Evolutionary conservation across 2,329 filamentous ascomycete species (phyloP).

Genomic region (Exophiala sp.): DNA sequence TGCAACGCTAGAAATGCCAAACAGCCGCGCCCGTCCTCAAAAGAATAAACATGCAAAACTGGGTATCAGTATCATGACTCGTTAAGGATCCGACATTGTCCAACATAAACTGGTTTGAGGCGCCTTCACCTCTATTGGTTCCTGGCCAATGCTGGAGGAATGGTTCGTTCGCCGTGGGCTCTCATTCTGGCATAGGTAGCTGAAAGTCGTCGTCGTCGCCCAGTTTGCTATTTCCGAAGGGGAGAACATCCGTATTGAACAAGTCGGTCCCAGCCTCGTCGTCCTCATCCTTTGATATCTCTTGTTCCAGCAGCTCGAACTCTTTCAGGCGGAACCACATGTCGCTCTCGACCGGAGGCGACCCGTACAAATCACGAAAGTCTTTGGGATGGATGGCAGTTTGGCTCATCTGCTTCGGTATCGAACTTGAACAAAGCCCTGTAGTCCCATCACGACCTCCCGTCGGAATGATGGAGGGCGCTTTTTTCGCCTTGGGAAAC

Average conservation of each 20-base stretch:
- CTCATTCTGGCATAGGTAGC: constrained; percentile 23
- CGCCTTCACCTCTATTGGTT: neutral
- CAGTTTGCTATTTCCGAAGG: constrained; percentile 29
- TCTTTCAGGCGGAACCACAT: constrained; percentile 41
- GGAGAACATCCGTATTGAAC: constrained; percentile 25
- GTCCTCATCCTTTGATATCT: constrained; percentile 26
- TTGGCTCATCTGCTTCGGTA: constrained; percentile 25
- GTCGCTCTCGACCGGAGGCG: constrained; percentile 39
- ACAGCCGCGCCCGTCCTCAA: no score
- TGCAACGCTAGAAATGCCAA: no score
- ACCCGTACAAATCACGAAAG: constrained; percentile 41
- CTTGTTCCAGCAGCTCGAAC: constrained; percentile 36
- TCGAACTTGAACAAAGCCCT: constrained; percentile 32
- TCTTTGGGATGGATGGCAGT: constrained; percentile 37
- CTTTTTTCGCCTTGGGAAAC: constrained; percentile 68
- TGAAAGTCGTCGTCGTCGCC: constrained; percentile 28
- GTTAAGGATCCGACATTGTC: constrained; percentile 11
- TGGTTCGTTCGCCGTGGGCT: no score
- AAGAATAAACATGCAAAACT: no score
- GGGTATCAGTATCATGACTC: constrained; percentile 24
- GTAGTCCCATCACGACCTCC: constrained; percentile 7
- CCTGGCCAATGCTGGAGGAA: neutral
- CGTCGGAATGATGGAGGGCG: constrained; percentile 38
- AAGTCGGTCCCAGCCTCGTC: constrained; percentile 30
- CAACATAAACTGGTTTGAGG: neutral